phyloP scores from a whole-genome alignment of 2,329 filamentous ascomycete genomes.

The Ramularia collo-cygni region DNA sequence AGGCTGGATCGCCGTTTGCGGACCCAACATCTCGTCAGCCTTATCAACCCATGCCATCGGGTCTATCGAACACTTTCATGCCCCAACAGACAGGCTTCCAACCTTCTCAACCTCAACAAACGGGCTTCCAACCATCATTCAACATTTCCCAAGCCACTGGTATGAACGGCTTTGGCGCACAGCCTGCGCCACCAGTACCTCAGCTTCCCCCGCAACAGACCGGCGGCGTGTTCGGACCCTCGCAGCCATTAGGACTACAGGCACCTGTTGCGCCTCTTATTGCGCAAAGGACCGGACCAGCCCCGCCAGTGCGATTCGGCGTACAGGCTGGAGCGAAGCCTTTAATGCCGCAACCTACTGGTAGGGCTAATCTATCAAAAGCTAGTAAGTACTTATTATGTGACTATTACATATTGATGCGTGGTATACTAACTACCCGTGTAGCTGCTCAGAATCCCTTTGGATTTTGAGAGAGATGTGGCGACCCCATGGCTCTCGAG shows the following conservation, averaged over 20 bases:
- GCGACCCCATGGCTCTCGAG: not conserved
- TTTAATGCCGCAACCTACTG: slow-evolving; percentile 77
- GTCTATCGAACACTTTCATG: slow-evolving; percentile 29
- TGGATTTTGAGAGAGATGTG: slow-evolving; percentile 47
- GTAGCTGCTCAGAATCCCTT: slow-evolving; percentile 64
- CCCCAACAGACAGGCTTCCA: slow-evolving; percentile 50
- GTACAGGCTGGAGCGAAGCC: slow-evolving; percentile 66
- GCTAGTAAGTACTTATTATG: slow-evolving; percentile 68
- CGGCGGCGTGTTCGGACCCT: slow-evolving; percentile 32
- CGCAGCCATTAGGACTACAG: slow-evolving; percentile 19
- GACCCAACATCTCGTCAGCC: slow-evolving; percentile 44
- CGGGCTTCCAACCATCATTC: slow-evolving; percentile 38
- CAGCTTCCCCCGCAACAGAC: slow-evolving; percentile 54
- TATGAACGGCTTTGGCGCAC: slow-evolving; percentile 40
- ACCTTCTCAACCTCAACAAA: slow-evolving; percentile 35
- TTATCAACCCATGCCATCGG: slow-evolving; percentile 33
- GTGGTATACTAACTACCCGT: slow-evolving; percentile 1
- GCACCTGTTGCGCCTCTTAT: slow-evolving; percentile 53
- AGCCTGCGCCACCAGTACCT: slow-evolving; percentile 38
- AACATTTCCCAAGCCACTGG: slow-evolving; percentile 33
- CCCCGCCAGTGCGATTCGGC: slow-evolving; percentile 84
- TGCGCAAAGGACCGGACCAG: slow-evolving; percentile 75
- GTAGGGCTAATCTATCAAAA: slow-evolving; percentile 83
- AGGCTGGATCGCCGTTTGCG: slow-evolving; percentile 46
- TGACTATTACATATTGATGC: slow-evolving; percentile 7